Conservation (phyloP, 495 filamentous ascomycete species). For the Neurospora cerealis region DNA sequence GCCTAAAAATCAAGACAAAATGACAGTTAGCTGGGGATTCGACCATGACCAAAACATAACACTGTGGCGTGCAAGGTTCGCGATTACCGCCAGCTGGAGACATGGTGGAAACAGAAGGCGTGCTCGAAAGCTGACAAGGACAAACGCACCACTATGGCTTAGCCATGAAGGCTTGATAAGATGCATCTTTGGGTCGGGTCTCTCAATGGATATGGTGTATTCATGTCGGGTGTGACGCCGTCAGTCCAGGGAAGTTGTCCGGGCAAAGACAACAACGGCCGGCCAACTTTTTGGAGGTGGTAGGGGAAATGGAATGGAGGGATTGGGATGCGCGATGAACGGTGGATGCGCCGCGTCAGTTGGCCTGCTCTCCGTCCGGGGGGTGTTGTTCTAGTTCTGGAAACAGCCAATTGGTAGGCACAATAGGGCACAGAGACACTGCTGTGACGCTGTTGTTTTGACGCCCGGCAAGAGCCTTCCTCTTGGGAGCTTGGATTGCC, state of each 20-base stretch:
- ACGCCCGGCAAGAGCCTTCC: neutral
- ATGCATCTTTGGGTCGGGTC: slow-evolving; percentile 45
- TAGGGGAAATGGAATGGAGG: neutral
- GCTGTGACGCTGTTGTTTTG: neutral
- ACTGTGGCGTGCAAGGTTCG: neutral
- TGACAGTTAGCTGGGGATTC: slow-evolving; percentile 4
- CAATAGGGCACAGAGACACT: neutral
- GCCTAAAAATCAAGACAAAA: slow-evolving; percentile 39
- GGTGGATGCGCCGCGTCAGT: slow-evolving; percentile 6
- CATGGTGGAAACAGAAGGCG: neutral
- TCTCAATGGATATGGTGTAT: slow-evolving; percentile 10
- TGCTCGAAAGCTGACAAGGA: neutral
- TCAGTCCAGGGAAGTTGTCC: neutral
- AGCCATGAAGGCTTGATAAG: slow-evolving; percentile 93
- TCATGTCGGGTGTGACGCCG: slow-evolving; percentile 18
- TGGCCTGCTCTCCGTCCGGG: neutral
- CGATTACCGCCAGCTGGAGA: neutral
- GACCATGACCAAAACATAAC: neutral
- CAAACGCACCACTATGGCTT: slow-evolving; percentile 66
- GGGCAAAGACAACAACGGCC: neutral
- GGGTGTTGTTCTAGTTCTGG: neutral
- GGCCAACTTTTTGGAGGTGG: slow-evolving; percentile 1
- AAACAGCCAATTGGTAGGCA: neutral
- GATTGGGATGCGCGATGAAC: slow-evolving; percentile 8
- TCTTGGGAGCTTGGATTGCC: neutral